Percentiles rank a stretch among this genome's conserved stretches.
Evolutionary conservation across 768 basidiomycete genomes (phyloP).

Genomic region (Suillus lakei): DNA sequence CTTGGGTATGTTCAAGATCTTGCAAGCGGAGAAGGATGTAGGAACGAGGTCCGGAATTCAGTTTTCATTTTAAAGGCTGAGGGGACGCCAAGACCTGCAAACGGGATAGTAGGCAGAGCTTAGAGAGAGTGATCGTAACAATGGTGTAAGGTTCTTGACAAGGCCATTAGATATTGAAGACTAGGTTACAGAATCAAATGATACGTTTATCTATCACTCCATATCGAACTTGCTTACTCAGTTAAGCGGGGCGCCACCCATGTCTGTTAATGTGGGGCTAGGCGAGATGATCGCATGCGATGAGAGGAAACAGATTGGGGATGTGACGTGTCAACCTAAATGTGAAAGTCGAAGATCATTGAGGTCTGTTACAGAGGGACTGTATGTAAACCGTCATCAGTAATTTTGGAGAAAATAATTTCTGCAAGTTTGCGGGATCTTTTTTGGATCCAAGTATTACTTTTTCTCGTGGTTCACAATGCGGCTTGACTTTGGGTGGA

Average conservation of each 20-base stretch:
- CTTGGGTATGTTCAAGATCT: background rate
- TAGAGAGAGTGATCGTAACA: background rate
- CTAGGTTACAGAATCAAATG: background rate
- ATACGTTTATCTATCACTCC: background rate
- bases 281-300: background rate
- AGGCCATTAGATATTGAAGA: background rate
- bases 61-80: background rate
- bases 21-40: background rate
- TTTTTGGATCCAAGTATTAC: too few relatives aligned
- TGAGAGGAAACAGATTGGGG: background rate
- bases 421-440: conserved; percentile 56
- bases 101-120: background rate
- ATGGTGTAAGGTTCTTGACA: background rate
- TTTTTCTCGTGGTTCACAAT: conserved; percentile 65
- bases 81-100: background rate
- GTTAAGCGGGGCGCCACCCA: background rate
- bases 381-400: background rate
- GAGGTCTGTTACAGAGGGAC: too few relatives aligned
- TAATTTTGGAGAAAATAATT: background rate
- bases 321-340: background rate
- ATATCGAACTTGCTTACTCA: background rate
- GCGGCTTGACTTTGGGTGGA: conserved; percentile 71
- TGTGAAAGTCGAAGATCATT: background rate
- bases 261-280: background rate
- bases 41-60: background rate